Base-by-base conservation (phyloP, 2,329 filamentous ascomycete species). In the Cladosporium colombiae region DNA sequence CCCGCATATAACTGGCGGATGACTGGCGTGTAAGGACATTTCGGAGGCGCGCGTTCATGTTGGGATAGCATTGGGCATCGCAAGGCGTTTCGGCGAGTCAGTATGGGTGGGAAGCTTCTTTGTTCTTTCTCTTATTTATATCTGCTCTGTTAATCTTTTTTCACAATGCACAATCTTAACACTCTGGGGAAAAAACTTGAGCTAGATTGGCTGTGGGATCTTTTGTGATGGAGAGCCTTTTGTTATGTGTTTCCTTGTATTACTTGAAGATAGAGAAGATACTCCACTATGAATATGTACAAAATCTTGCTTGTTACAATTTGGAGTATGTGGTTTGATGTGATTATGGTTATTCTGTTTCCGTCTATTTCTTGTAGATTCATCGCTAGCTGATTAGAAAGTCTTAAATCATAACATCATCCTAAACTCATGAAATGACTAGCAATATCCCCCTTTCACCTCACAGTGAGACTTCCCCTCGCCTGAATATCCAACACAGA, bases 21-120 rank as follows among this genome's bases (percentile, higher is more conserved):
- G 25, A 14, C 5, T 21, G 16, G 52, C 16, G 25, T 59, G 37
- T 29, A 18, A 44, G 35, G 16, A 57, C 31, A 40, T 18, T 14
- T 21, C n/a, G 53, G 18, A 40, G 55, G 52, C 25, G 50, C 23
- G 50, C 50, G 23, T 53, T 53, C 53, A 40, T 33, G 31, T 37
- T 52, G n/a, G 33, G 50, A 16, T 44, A 63, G 61, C 61, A 63
- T 63, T 63, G 61, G 40, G 61, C 61, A 63, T 63, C 61, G 61
- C 61, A 56, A 44, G 61, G 61, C 61, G 61, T 63, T 63, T 25
- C 16, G 61, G 61, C 61, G 61, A 63, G 31, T 25, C 8, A n/a
- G 18, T 37, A 44, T 10, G 33, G 50, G 7, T 33, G 25, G n/a
- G n/a, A 25, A 29, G 21, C 37, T 3, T 52, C 23, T 27, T 50